Evolutionary conservation across 2,329 filamentous ascomycete genomes (phyloP), one percentile per base, ranked within the genome.

Genomic region (Venturia asperata): DNA sequence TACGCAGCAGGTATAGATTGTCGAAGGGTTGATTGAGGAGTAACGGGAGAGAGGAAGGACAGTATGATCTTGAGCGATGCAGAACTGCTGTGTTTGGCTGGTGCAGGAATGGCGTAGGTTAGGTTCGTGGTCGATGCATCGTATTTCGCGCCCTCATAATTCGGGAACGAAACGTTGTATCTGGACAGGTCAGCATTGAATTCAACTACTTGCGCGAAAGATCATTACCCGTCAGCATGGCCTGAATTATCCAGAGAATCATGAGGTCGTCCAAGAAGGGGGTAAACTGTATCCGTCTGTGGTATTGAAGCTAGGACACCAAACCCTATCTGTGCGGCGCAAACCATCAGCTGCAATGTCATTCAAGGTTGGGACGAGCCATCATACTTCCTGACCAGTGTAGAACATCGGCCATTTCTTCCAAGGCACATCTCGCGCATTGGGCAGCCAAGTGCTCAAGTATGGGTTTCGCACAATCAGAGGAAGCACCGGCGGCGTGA

Each of bases 321-420:
- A 68, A 89, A 82, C 55, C 87, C 87, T 65, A 89, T 75, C 77
- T 83, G 69, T 61, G 43, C 34, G 24, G 37, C 27, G 49, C 27
- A 58, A 52, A 58, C 27, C 27, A 37, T 58, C 17, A 58, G 52
- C 27, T 58, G n/a, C 30, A 37, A 37, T 19, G 15, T 11, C 19
- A 52, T 13, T 63, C 45, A 52, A 19, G 13, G 2, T 41, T n/a
- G 61, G 37, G 61, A 27, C 47, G 5, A 7, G 9, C n/a, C 3
- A 39, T 27, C 19, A 65, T 73, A 85, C 81, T 72, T 87, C 82
- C 71, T 86, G 80, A 42, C 89, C 89, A 7, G 87, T 90, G 81
- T 87, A 92, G 74, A 92, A 92, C 74, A 93, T 93, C 30, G 91
- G 91, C 91, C 91, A 96, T 76, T 85, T 83, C 64, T 85, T 83